Base-by-base conservation (phyloP, 345 rosid species). In the Sonneratia caseolaris region DNA sequence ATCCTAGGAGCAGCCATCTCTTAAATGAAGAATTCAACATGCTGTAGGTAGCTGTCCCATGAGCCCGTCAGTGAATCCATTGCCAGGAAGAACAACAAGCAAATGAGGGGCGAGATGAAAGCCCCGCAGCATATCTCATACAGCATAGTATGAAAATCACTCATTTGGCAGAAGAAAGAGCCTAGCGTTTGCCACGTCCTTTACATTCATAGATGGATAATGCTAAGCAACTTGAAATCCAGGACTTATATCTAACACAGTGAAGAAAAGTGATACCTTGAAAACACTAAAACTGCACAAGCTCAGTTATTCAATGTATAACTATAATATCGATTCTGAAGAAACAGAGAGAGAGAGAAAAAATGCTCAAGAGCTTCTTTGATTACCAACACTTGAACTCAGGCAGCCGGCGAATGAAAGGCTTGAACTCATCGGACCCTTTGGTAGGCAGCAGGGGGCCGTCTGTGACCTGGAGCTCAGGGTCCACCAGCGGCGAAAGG, bases 341-440 rank as follows among this genome's bases (percentile, higher is more conserved):
- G 13, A 27, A 18, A 48, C 45, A 5, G 2, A 43, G 27, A 35
- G 2, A 43, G 27, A 35, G 36, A 27, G n/a, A 68, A 27, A 12
- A 14, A 45, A 4, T 3, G 49, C 45, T 7, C 37, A 4, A 53
- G n/a, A 24, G 36, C 38, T 62, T 32, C 73, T 66, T 19, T 14
- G 49, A 47, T 83, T 87, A 94, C 98, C 98, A 94, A 89, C 91
- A 91, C 80, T 94, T 94, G 76, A 94, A 94, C 88, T 94, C 97
- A 0, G 97, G 98, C 53, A 94, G 95, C 7, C 98, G 84, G 65
- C 97, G 95, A 77, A 94, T 90, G 77, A 91, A 94, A 2, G 97
- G 97, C 86, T 88, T 91, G 85, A 94, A 94, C 81, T 94, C 98
- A 76, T 94, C 97, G 57, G 98, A 94, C 70, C 93, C 95, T 80